A percentile compares a stretch with the other conserved stretches of the same genome.
phyloP scores from a whole-genome alignment of 139 green algal species.

The Volvox africanus region DNA sequence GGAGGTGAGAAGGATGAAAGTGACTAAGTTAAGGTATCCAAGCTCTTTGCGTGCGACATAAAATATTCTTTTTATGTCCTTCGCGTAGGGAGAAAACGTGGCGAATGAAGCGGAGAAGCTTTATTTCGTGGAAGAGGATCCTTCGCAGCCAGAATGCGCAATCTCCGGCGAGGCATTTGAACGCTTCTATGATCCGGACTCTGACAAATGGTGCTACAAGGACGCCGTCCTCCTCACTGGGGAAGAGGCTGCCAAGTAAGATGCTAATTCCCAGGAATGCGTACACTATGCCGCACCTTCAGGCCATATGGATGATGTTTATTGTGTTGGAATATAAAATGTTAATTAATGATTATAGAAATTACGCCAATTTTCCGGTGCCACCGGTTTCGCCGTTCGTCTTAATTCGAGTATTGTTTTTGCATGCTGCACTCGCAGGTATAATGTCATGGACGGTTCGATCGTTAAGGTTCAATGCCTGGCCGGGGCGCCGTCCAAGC shows the following conservation, averaged over 20 bases:
- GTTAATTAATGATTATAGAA: no score
- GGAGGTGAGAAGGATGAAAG: slow-evolving; percentile 5
- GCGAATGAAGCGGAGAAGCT: slow-evolving; percentile 13
- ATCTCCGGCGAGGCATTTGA: slow-evolving; percentile 74
- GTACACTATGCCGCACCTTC: no score
- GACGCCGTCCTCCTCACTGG: slow-evolving; percentile 54
- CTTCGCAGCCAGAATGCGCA: slow-evolving; percentile 65
- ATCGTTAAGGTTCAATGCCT: slow-evolving; percentile 61
- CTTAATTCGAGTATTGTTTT: no score
- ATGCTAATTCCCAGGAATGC: not conserved
- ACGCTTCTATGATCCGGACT: slow-evolving; percentile 65
- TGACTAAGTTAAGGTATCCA: no score
- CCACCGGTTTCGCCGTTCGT: no score
- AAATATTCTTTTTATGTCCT: not conserved
- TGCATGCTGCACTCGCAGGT: not conserved
- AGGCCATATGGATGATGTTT: no score
- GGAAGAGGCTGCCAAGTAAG: slow-evolving; percentile 55
- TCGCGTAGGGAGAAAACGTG: not conserved
- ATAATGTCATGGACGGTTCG: slow-evolving; percentile 60
- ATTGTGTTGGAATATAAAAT: no score
- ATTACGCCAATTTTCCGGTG: no score
- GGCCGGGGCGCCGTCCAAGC: slow-evolving; percentile 24
- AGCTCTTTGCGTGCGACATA: no score
- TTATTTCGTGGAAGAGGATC: slow-evolving; percentile 62
- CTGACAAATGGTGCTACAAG: slow-evolving; percentile 70